Base-by-base conservation (phyloP, 2,329 filamentous ascomycete genomes). In the Fusarium scirpi region DNA sequence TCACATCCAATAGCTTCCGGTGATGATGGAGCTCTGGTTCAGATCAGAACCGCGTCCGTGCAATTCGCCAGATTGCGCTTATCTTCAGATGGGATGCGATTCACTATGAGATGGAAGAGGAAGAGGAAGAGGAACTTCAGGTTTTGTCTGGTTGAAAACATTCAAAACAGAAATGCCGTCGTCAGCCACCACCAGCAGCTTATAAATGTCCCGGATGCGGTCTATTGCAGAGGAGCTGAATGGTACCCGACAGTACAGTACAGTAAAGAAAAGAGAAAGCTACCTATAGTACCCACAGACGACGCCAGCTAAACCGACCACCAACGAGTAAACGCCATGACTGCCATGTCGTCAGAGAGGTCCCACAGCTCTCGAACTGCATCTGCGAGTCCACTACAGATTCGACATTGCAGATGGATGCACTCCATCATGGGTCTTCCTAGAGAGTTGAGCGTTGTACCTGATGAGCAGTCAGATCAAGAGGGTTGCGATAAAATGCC, bases 341-440 rank as follows among this genome's bases (percentile, higher is more conserved):
- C 55, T 58, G 56, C 58, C 55, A 71, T 70, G 68, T 71, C 68
- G 68, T 65, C 68, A 70, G 55, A 69, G 56, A 65, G 48, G 51
- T 52, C 51, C 60, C 67, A 51, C 68, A 64, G 57, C 59, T 58
- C 68, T 68, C 52, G 68, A 69, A 71, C 68, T 54, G 59, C 68
- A 69, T 52, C 68, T 71, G 29, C 48, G 56, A 71, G 58, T 47
- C 63, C 63, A 49, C 51, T 65, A 55, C 59, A 60, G 43, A 49
- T 49, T 41, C 47, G 41, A 54, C 47, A 54, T 45, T 40, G 52
- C 45, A 30, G 34, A 43, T 29, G 47, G 48, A 49, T 54, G 48
- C 44, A 46, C 38, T 53, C 22, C 7, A 20, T 63, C 53, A 56
- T 70, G 63, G 62, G 45, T 64, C 45, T 46, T 64, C 34, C 48